A percentile compares a stretch with the other conserved stretches of the same genome.
Evolutionary conservation across 371 early-diverging fungal genomes (phyloP).

Genomic region (Rhizopus delemar): DNA sequence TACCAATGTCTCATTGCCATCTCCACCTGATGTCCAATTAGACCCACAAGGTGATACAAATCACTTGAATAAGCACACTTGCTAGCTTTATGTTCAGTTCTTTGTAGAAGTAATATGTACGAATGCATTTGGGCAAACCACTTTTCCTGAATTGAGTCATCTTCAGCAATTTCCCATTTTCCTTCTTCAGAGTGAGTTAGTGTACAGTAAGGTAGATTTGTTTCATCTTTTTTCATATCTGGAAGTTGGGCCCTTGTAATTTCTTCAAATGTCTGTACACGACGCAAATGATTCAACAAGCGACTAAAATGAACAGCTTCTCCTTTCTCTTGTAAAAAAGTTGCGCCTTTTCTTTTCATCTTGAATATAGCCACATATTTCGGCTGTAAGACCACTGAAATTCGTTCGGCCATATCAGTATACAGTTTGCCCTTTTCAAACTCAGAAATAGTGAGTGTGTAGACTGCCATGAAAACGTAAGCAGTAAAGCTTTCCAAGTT

Average conservation of each 20-base stretch:
- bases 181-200: constrained; percentile 23
- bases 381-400: constrained; percentile 20
- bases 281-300: constrained; percentile 23
- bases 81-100: constrained; percentile 20
- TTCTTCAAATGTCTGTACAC: constrained; percentile 19
- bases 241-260: constrained; percentile 6
- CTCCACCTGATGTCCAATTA: constrained; percentile 40
- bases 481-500: constrained; percentile 33
- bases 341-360: background rate
- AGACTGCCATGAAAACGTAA: constrained; percentile 35
- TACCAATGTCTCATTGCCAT: constrained; percentile 49
- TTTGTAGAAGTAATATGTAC: constrained; percentile 18
- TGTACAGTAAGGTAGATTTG: constrained; percentile 23
- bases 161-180: constrained; percentile 15
- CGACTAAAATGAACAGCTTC: constrained; percentile 22
- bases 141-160: constrained; percentile 22
- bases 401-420: constrained; percentile 36
- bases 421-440: constrained; percentile 22
- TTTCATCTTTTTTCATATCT: background rate
- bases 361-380: constrained; percentile 7
- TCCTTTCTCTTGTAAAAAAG: constrained; percentile 2
- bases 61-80: constrained; percentile 21
- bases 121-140: constrained; percentile 21
- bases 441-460: constrained; percentile 24
- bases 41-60: constrained; percentile 21